Evolutionary conservation across 257 asterid genomes (phyloP), one percentile per base, ranked within the genome.

Genomic region (Parsonsia alboflavescens): DNA sequence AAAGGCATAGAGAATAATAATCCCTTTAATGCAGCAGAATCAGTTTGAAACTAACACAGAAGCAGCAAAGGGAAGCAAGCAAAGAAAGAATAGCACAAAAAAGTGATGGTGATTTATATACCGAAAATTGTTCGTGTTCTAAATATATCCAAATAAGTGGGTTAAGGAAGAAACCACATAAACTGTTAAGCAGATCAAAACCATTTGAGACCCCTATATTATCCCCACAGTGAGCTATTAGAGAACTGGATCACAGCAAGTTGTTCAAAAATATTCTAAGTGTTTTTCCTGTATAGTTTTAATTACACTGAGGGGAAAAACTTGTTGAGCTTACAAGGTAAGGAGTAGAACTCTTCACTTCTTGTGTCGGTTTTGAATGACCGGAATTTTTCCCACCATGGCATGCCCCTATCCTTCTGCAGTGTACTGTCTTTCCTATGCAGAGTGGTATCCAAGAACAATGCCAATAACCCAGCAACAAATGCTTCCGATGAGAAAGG

Each of bases 321-420:
- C 85, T 92, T 92, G 90, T 92, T 94, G 77, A 95, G 98, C 84
- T 88, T 88, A 77, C 85, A 84, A 72, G 99, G 98, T 79, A 95
- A 82, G 71, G 91, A 80, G 61, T 92, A 95, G 80, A 95, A 90
- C 88, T 92, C 99, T 79, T 90, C 93, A 52, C 94, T 91, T 78
- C 98, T 89, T 9, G 93, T 78, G 74, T 95, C 99, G 0, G 91
- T 89, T 80, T 88, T 92, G 71, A 75, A 90, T 46, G 93, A 89
- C 66, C 84, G 75, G 83, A 92, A 92, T 78, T 78, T 95, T 68
- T 86, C 93, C 99, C 98, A 95, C 98, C 98, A 95, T 6, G 86
- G 93, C 97, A 89, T 77, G 33, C 99, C 99, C 53, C 98, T 87
- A 30, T 95, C 98, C 78, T 89, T 95, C 83, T 88, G 81, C 46